A percentile compares a stretch with the other conserved stretches of the same genome.
Evolutionary conservation across 257 asterid species (phyloP).

Genomic region (Solanum pinnatisectum): DNA sequence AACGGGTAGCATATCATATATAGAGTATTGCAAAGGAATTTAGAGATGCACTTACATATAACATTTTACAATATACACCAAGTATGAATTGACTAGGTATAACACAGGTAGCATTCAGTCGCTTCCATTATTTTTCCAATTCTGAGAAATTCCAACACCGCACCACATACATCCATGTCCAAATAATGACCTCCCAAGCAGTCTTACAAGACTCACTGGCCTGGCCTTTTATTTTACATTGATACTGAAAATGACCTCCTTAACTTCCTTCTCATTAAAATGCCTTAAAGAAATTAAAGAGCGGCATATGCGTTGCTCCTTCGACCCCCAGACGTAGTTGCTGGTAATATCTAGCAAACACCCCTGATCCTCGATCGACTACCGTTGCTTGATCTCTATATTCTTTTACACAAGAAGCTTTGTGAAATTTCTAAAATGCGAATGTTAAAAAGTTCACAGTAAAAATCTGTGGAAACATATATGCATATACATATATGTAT

Average conservation of each 20-base stretch:
- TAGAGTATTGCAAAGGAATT: neutral
- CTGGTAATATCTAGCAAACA: neutral
- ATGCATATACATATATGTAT: no score
- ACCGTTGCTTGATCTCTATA: neutral
- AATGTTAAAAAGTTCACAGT: neutral
- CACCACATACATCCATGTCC: neutral
- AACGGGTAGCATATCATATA: neutral
- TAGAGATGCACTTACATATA: neutral
- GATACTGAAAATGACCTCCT: neutral
- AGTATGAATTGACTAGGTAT: neutral
- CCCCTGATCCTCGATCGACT: neutral
- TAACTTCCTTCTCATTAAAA: neutral
- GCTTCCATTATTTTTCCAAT: neutral
- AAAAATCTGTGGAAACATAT: neutral
- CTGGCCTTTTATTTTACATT: neutral
- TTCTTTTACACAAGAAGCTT: neutral
- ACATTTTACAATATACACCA: neutral
- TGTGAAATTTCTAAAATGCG: neutral
- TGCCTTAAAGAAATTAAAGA: neutral
- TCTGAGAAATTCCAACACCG: neutral
- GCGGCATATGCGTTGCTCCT: neutral
- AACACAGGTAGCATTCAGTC: neutral
- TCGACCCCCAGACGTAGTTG: neutral
- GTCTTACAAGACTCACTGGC: neutral
- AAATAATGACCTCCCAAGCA: neutral